A percentile compares a stretch with the other conserved stretches of the same genome.
Conservation (phyloP, 495 filamentous ascomycete genomes). For the Penicillium soppii region DNA sequence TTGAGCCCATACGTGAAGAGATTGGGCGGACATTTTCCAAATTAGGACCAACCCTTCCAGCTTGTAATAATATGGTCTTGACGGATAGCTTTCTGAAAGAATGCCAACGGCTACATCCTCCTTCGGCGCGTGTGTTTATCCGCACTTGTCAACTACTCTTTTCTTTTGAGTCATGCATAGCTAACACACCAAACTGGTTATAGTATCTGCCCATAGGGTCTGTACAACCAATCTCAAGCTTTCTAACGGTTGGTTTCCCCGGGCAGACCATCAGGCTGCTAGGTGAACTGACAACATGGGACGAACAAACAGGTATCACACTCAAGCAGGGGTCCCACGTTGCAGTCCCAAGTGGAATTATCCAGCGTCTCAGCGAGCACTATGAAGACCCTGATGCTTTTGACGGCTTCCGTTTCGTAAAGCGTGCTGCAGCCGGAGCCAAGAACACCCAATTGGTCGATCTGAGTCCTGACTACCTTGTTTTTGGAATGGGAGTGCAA, state of each 20-base stretch:
- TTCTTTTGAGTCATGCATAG: background rate
- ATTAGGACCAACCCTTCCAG: conserved; percentile 10
- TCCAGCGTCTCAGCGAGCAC: conserved; percentile 14
- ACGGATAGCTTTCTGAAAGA: conserved; percentile 33
- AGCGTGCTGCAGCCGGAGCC: conserved; percentile 14
- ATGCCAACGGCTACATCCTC: conserved; percentile 26
- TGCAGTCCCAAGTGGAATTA: conserved; percentile 24
- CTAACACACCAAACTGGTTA: conserved; percentile 5
- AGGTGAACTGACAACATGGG: background rate
- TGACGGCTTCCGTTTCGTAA: conserved; percentile 31
- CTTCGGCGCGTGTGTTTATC: conserved; percentile 23
- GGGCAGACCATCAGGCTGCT: background rate
- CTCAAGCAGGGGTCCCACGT: conserved; percentile 26
- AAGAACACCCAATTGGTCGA: conserved; percentile 19
- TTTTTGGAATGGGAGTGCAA: conserved; percentile 29
- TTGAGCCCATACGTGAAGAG: conserved; percentile 25
- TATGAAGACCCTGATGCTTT: conserved; percentile 23
- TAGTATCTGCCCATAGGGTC: conserved; percentile 28
- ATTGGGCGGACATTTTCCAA: conserved; percentile 7
- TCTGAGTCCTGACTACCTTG: conserved; percentile 26
- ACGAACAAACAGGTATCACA: conserved; percentile 15
- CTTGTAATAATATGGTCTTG: conserved; percentile 19
- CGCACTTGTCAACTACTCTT: background rate
- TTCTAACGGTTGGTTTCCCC: conserved; percentile 20
- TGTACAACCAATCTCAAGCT: conserved; percentile 14